Evolutionary conservation across 31 red algal species (phyloP).

Genomic region (Bonnemaisonia californica): DNA sequence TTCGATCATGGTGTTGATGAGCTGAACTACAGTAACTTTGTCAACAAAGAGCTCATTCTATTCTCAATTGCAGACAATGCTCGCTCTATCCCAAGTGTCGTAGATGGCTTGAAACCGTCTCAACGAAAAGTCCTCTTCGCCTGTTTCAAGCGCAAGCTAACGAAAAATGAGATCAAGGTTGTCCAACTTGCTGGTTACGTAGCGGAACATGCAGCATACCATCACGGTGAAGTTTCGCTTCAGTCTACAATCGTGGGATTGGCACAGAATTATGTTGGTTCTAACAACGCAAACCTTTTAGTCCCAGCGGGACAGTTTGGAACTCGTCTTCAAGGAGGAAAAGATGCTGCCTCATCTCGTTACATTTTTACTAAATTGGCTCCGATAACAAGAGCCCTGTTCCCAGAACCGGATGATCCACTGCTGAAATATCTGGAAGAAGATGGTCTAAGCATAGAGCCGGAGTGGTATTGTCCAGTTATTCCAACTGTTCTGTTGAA

Average conservation of each 20-base stretch:
- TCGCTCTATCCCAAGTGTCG: conserved; percentile 91
- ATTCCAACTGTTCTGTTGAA: conserved; percentile 95
- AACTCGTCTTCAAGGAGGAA: conserved; percentile 94
- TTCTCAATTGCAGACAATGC: conserved; percentile 97
- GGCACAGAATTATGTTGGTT: conserved; percentile 97
- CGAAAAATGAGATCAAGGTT: conserved; percentile 93
- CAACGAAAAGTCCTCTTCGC: conserved; percentile 97
- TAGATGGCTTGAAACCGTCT: conserved; percentile 97
- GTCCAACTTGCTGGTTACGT: conserved; percentile 96
- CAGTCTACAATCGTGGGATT: conserved; percentile 96
- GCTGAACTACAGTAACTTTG: conserved; percentile 94
- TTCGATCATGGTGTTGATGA: conserved; percentile 90
- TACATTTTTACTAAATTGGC: conserved; percentile 99
- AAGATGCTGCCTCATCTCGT: conserved; percentile 97
- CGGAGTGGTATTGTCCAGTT: conserved; percentile 94
- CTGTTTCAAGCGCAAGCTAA: conserved; percentile 92
- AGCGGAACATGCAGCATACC: conserved; percentile 96
- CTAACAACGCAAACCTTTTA: conserved; percentile 94
- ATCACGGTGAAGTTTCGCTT: conserved; percentile 97
- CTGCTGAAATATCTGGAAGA: conserved; percentile 91
- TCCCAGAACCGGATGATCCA: conserved; percentile 90
- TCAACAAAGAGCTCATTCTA: conserved; percentile 98
- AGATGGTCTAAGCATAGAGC: conserved; percentile 92
- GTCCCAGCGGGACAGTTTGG: conserved; percentile 99
- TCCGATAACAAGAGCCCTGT: conserved; percentile 84